Evolutionary conservation across 2,329 filamentous ascomycete species (phyloP).

Genomic region (Pseudocercospora cruenta): DNA sequence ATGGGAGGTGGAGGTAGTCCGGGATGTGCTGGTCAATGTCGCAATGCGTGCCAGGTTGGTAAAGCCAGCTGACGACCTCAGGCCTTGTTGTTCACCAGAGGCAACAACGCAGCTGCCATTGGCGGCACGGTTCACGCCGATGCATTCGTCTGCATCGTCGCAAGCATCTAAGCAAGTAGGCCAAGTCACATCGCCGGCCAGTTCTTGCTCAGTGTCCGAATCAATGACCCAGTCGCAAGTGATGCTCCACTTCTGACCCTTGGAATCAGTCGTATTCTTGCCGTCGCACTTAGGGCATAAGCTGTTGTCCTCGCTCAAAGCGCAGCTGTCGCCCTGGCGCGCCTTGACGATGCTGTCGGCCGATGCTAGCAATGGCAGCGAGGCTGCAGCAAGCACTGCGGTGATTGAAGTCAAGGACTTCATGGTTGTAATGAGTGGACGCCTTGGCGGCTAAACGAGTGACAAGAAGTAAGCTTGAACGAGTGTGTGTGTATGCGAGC

Average conservation of each 20-base stretch:
- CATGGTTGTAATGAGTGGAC: conserved; percentile 50
- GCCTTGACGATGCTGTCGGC: conserved; percentile 18
- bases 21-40: background rate
- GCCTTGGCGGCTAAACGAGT: conserved; percentile 41
- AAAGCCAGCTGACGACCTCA: conserved; percentile 16
- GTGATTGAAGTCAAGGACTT: conserved; percentile 19
- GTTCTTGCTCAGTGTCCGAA: conserved; percentile 18
- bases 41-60: conserved; percentile 21
- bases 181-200: conserved; percentile 18
- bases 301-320: conserved; percentile 7
- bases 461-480: conserved; percentile 3
- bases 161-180: conserved; percentile 32
- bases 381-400: conserved; percentile 15
- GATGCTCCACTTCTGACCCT: conserved; percentile 27
- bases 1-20: conserved; percentile 19
- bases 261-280: conserved; percentile 26
- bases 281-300: conserved; percentile 33
- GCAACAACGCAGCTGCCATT: conserved; percentile 29
- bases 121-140: conserved; percentile 30
- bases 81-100: conserved; percentile 21
- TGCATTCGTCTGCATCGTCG: conserved; percentile 29
- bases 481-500: background rate
- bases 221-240: conserved; percentile 29
- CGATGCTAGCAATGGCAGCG: conserved; percentile 11
- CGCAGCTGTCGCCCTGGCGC: conserved; percentile 18